A percentile compares a stretch with the other conserved stretches of the same genome.
Conservation (phyloP, 768 basidiomycete genomes). For the Pisolithus tinctorius region DNA sequence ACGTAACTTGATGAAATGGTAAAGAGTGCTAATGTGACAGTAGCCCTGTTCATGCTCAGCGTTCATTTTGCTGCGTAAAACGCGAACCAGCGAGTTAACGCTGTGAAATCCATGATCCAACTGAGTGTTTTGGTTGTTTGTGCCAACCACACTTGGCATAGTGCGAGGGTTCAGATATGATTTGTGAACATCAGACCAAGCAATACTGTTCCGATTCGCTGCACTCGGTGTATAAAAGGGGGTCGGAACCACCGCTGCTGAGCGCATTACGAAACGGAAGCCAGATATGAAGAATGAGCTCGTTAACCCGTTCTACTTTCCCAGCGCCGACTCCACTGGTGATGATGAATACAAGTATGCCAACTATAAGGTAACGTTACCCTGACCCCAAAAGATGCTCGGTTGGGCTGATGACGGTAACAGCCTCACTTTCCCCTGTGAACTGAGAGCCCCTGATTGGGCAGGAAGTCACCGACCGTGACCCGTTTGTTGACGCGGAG, state of each 20-base stretch:
- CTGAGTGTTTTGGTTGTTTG: too few species aligned
- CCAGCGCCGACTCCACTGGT: slow-evolving; percentile 43
- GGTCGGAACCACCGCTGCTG: slow-evolving; percentile 7
- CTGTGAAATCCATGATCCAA: too few species aligned
- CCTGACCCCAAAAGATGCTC: background rate
- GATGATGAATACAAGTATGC: slow-evolving; percentile 48
- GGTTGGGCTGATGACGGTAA: background rate
- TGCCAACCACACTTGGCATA: too few species aligned
- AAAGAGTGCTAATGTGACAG: background rate
- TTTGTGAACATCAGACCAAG: too few species aligned
- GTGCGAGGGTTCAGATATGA: too few species aligned
- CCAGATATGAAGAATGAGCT: slow-evolving; percentile 15
- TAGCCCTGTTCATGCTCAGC: too few species aligned
- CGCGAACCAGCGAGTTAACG: too few species aligned
- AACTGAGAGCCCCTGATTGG: slow-evolving; percentile 59
- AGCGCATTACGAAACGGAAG: slow-evolving; percentile 19
- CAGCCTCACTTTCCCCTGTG: slow-evolving; percentile 62
- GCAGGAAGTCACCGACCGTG: slow-evolving; percentile 58
- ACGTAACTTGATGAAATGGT: background rate
- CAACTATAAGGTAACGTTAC: slow-evolving; percentile 47
- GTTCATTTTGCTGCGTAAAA: too few species aligned
- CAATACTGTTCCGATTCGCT: too few species aligned
- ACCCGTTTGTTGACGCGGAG: slow-evolving; percentile 56
- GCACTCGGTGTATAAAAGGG: background rate
- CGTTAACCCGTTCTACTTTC: slow-evolving; percentile 67